A percentile compares a stretch with the other conserved stretches of the same genome.
phyloP scores from a whole-genome alignment of 192 early-diverging fungal species.

The Funneliformis geosporum region DNA sequence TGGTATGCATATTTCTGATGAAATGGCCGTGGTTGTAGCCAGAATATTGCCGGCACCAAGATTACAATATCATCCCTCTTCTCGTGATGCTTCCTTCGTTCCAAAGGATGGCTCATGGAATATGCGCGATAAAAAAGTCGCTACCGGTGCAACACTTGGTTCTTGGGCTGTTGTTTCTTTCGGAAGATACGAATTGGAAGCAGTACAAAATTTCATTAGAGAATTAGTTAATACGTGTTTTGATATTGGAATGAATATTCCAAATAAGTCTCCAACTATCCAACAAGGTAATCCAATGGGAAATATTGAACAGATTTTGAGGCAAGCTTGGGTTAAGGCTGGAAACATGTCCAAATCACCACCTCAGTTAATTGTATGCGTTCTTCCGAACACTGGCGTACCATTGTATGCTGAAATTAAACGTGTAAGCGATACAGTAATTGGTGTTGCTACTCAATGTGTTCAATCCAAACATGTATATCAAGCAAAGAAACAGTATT shows the following conservation, averaged over 20 bases:
- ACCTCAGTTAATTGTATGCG: not conserved
- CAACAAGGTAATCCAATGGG: constrained; percentile 46
- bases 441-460: not conserved
- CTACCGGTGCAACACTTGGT: not conserved
- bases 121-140: not conserved
- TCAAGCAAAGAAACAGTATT: constrained; percentile 67
- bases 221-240: constrained; percentile 69
- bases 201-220: constrained; percentile 59
- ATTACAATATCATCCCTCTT: not conserved
- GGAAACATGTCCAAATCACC: not conserved
- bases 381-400: not conserved
- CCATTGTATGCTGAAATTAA: not conserved
- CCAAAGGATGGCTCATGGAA: not conserved
- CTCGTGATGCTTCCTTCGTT: not conserved
- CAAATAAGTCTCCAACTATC: constrained; percentile 54
- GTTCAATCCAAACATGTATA: not conserved
- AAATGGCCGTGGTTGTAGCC: not conserved
- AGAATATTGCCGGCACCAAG: not conserved
- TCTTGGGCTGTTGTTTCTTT: not conserved
- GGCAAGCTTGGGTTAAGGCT: not conserved
- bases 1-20: not conserved
- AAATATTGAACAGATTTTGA: not conserved
- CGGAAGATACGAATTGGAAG: not conserved
- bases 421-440: not conserved
- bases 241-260: constrained; percentile 67